phyloP scores from a whole-genome alignment of 345 rosid species.

The Raphanus sativus region DNA sequence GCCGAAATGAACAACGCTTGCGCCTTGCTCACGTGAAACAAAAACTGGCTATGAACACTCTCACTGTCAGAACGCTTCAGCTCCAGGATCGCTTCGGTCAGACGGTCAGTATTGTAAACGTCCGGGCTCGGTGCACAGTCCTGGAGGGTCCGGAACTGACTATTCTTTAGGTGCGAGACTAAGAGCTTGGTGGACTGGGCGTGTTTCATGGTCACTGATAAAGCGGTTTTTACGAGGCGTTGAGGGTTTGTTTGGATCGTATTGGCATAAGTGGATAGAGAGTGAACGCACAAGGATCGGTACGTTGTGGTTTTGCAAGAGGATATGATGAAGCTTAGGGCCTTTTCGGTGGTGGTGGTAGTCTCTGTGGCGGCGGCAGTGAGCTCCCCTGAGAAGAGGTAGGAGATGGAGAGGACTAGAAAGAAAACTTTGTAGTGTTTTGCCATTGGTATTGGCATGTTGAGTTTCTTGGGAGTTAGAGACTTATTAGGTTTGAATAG shows the following conservation, averaged over 20 bases:
- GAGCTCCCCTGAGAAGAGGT: background rate
- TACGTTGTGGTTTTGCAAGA: background rate
- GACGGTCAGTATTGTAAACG: background rate
- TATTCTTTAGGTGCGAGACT: constrained; percentile 45
- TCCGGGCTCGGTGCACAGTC: constrained; percentile 51
- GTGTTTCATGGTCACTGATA: constrained; percentile 54
- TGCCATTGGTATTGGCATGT: background rate
- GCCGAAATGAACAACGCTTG: constrained; percentile 83
- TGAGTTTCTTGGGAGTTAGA: background rate
- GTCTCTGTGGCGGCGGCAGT: background rate
- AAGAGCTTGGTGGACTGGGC: constrained; percentile 51
- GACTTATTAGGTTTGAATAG: background rate
- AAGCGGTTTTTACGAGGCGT: constrained; percentile 58
- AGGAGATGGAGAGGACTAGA: background rate
- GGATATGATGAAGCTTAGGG: background rate
- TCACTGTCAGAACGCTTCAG: constrained; percentile 42
- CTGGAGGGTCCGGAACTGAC: constrained; percentile 53
- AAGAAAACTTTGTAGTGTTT: background rate
- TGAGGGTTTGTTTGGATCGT: constrained; percentile 56
- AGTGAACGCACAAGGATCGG: constrained; percentile 46
- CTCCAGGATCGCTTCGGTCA: constrained; percentile 47
- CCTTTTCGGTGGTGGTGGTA: background rate
- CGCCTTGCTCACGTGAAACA: constrained; percentile 61
- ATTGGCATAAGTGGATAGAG: constrained; percentile 53
- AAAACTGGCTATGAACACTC: constrained; percentile 43